Evolutionary conservation across 345 rosid species (phyloP), one percentile per base, ranked within the genome.

Genomic region (Xanthoceras sorbifolium): DNA sequence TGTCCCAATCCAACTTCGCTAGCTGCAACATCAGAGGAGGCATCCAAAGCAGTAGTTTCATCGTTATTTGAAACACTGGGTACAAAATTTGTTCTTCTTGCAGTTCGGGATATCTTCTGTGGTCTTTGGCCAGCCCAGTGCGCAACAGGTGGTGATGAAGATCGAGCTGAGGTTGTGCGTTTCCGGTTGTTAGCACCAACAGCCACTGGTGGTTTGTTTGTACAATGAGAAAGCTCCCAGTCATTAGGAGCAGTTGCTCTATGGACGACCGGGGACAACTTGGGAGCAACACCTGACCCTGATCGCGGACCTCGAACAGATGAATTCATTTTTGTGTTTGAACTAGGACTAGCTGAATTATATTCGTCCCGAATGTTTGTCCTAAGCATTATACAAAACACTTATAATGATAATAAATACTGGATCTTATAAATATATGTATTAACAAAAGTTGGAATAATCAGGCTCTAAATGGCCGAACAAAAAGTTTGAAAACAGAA

Each of bases 71-170:
- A 83, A 90, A 84, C 89, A 78, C 87, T 84, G 74, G 99, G 97
- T 76, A 82, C 79, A 76, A 92, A 77, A 81, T 85, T 93, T 55
- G 94, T 88, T 80, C 99, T 90, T 87, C 97, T 93, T 71, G 95
- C 97, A 69, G 89, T 82, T 67, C 98, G 93, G 23, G 94, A 89
- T 77, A 80, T 93, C 88, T 96, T 96, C 81, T 85, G 94, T 60
- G 92, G 97, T 79, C 98, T 90, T 77, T 91, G 97, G 81, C 91
- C 84, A 75, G 93, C 89, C 97, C 97, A 94, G 73, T 90, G 89
- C 76, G 93, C 90, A 78, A 89, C 90, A 57, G 97, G 92, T 72
- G 97, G 97, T 76, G 98, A 90, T 69, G 98, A 90, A 76, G 98
- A 89, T 67, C 78, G 87, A 72, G 87, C 79, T 32, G 97, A 85